A percentile compares a stretch with the other conserved stretches of the same genome.
phyloP scores from a whole-genome alignment of 1,284 basidiomycete genomes.

The Pascua guehoae region DNA sequence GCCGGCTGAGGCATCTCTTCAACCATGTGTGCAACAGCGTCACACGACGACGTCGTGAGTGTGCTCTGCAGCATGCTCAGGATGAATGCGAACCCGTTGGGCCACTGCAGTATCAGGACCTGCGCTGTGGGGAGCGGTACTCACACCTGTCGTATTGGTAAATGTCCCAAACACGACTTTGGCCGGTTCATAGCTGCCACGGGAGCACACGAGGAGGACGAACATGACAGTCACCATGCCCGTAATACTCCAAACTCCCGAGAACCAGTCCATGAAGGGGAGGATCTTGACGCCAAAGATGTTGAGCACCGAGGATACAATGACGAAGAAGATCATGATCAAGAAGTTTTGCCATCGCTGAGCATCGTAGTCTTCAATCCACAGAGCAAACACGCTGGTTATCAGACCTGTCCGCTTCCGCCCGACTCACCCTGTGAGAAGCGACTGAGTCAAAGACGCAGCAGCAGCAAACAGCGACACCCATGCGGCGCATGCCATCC shows the following conservation, averaged over 20 bases:
- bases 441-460: conserved; percentile 11
- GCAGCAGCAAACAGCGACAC: conserved; percentile 43
- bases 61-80: conserved; percentile 48
- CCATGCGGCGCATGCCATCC: conserved; percentile 37
- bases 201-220: conserved; percentile 39
- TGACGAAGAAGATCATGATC: conserved; percentile 6
- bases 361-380: conserved; percentile 2
- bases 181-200: conserved; percentile 41
- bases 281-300: conserved; percentile 31
- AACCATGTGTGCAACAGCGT: conserved; percentile 28
- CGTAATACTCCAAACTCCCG: conserved; percentile 36
- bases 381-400: conserved; percentile 6
- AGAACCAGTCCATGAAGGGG: conserved; percentile 34
- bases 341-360: conserved; percentile 13
- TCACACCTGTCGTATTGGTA: conserved; percentile 45
- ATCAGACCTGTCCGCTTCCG: background rate
- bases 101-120: conserved; percentile 32
- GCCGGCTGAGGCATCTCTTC: conserved; percentile 28
- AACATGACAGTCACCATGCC: conserved; percentile 47
- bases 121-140: conserved; percentile 13
- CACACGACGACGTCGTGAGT: conserved; percentile 46
- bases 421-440: conserved; percentile 22
- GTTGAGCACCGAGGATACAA: conserved; percentile 24
- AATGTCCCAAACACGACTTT: conserved; percentile 47
- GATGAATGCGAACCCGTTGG: conserved; percentile 49